Evolutionary conservation across 2,329 filamentous ascomycete species (phyloP).

Genomic region (Podosphaera fusca): DNA sequence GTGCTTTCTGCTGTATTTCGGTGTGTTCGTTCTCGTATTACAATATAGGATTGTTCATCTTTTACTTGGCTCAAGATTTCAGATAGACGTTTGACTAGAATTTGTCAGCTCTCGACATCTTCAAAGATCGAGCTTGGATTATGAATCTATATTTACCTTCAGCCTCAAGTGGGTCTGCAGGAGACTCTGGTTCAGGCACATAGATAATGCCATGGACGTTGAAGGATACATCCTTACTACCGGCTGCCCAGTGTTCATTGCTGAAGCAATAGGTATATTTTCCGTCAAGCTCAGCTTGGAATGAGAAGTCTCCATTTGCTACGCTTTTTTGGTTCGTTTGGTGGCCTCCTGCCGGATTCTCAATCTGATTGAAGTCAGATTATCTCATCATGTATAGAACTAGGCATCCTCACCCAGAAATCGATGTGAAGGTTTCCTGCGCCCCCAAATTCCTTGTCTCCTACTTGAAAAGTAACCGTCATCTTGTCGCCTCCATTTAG

Average conservation of each 20-base stretch:
- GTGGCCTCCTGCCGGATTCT: slow-evolving; percentile 52
- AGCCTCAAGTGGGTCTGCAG: slow-evolving; percentile 68
- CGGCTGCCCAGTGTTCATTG: slow-evolving; percentile 92
- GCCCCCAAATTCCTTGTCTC: slow-evolving; percentile 84
- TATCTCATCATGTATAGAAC: background rate
- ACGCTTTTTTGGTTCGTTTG: slow-evolving; percentile 60
- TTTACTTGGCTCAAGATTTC: slow-evolving; percentile 81
- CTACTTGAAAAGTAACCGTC: slow-evolving; percentile 96
- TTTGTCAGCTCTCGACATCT: background rate
- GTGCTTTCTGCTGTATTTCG: slow-evolving; percentile 98
- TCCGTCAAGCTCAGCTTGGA: slow-evolving; percentile 65
- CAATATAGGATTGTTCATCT: slow-evolving; percentile 94
- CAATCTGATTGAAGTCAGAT: slow-evolving; percentile 29
- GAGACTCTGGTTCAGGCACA: slow-evolving; percentile 66
- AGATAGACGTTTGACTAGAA: slow-evolving; percentile 53
- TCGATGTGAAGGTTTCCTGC: slow-evolving; percentile 91
- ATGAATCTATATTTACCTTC: slow-evolving; percentile 38
- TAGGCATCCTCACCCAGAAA: slow-evolving; percentile 56
- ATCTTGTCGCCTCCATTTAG: slow-evolving; percentile 90
- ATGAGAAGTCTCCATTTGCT: slow-evolving; percentile 82
- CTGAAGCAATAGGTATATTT: slow-evolving; percentile 96
- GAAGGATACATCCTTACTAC: slow-evolving; percentile 95
- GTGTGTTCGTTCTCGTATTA: slow-evolving; percentile 84
- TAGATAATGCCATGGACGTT: slow-evolving; percentile 98
- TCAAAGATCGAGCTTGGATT: background rate